These are phyloP conservation scores for Oenanthe javanica DNA, from an alignment of 140 eudicot species.

Conservation along the genomic window DNA sequence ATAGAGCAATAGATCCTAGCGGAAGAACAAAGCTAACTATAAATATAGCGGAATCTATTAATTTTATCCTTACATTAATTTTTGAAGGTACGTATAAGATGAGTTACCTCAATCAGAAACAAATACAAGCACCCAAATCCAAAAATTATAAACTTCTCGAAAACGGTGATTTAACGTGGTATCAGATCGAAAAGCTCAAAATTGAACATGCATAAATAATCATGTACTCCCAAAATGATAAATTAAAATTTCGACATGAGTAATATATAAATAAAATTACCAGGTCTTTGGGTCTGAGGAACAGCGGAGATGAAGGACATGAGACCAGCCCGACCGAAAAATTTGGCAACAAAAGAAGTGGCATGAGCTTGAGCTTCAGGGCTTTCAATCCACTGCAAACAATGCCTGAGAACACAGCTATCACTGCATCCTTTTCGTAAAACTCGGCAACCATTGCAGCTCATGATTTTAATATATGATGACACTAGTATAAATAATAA, in stretches of 20 bases:
- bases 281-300: conserved; percentile 68
- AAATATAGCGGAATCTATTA: neutral
- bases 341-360: conserved; percentile 87
- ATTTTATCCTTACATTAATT: neutral
- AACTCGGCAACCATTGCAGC: conserved; percentile 94
- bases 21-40: neutral
- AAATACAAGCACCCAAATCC: neutral
- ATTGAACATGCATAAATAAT: too few species aligned
- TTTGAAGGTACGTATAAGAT: neutral
- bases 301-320: conserved; percentile 95
- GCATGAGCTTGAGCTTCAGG: conserved; percentile 92
- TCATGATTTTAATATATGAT: conserved; percentile 29
- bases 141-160: too few species aligned
- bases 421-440: conserved; percentile 94
- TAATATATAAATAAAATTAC: neutral
- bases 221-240: too few species aligned
- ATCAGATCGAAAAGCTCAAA: neutral
- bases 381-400: conserved; percentile 81
- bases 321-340: conserved; percentile 97
- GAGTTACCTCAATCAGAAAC: neutral
- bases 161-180: neutral
- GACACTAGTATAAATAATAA: too few species aligned
- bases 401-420: conserved; percentile 69
- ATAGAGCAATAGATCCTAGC: neutral
- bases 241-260: too few species aligned